Evolutionary conservation across 495 filamentous ascomycete species (phyloP), one percentile per base, ranked within the genome.

Genomic region (Haplographium delicatum): DNA sequence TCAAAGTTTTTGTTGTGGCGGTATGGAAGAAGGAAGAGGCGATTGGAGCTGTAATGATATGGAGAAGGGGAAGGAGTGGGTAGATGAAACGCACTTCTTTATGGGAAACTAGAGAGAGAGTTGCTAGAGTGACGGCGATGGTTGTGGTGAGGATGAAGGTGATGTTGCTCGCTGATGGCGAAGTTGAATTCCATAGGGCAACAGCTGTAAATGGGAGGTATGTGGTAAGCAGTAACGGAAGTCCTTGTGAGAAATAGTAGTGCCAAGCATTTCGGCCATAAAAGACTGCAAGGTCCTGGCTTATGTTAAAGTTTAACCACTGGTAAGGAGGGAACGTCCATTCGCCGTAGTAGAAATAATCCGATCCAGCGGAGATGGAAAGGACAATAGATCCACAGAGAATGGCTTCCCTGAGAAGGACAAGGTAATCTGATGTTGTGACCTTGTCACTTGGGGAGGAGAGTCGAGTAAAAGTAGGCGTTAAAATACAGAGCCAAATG

Each of bases 81-180:
- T 95, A 96, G 55, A 97, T 86, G 69, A 98, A 98, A 56, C 93
- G 89, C 53, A 96, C 86, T 78, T 98, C 93, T 67, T 98, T 98
- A 70, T 98, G 93, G 22, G 91, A 81, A 48, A 98, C 85, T 11
- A 87, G 52, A 7, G 88, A 94, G 16, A 97, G 79, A 16, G 71
- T 62, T 0, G 68, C 56, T 19, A 83, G 75, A 56, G 89, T 83
- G 23, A 76, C 54, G 26, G 88, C 28, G 26, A 78, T 72, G 0
- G 82, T 73, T 13, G 72, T 72, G 27, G 82, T 78, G 13, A 96
- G 68, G 38, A 86, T 80, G 45, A 72, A 73, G 6, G 63, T 59
- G 3, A 64, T 57, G 16, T 65, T 60, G 25, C 60, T 62, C 11
- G 51, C 53, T 5, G 65, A 59, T 16, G 67, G 47, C 4, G 68